Conservation (phyloP, 306 rosid species). For the Begonia loranthoides region DNA sequence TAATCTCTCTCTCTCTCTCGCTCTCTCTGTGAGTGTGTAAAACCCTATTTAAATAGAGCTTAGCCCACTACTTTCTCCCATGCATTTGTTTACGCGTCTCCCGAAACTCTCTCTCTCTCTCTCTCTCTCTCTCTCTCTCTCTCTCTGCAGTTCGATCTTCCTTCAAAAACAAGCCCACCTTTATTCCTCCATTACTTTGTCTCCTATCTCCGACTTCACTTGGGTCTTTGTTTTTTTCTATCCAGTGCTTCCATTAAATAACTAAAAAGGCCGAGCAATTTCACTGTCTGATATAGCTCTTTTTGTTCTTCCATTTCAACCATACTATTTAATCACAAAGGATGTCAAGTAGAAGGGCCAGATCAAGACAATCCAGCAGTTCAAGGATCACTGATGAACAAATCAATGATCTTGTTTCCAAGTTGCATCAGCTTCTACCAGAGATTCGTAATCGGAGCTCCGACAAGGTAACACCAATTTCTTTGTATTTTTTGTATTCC, state of each 20-base stretch:
- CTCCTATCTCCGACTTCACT: neutral
- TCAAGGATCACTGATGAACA: conserved; percentile 92
- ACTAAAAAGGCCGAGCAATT: neutral
- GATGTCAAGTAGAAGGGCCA: conserved; percentile 14
- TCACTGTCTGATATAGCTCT: neutral
- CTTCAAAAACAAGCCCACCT: neutral
- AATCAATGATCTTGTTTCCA: conserved; percentile 86
- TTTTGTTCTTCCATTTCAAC: neutral
- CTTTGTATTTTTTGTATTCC: no score
- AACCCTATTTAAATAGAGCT: conserved; percentile 4
- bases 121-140: neutral
- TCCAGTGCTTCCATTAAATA: neutral
- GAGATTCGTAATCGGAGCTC: conserved; percentile 73
- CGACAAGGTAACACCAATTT: conserved; percentile 43
- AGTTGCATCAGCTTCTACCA: conserved; percentile 89
- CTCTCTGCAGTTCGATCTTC: neutral
- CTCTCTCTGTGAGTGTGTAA: neutral
- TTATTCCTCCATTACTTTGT: neutral
- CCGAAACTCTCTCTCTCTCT: neutral
- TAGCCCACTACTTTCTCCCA: conserved; percentile 5
- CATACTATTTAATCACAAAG: neutral
- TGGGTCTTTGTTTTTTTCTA: neutral
- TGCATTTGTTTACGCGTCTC: conserved; percentile 4
- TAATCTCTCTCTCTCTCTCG: conserved; percentile 3
- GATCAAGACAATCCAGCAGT: conserved; percentile 39